A percentile compares a stretch with the other conserved stretches of the same genome.
Conservation (phyloP, 2,329 filamentous ascomycete genomes). For the Fusarium heterosporum region DNA sequence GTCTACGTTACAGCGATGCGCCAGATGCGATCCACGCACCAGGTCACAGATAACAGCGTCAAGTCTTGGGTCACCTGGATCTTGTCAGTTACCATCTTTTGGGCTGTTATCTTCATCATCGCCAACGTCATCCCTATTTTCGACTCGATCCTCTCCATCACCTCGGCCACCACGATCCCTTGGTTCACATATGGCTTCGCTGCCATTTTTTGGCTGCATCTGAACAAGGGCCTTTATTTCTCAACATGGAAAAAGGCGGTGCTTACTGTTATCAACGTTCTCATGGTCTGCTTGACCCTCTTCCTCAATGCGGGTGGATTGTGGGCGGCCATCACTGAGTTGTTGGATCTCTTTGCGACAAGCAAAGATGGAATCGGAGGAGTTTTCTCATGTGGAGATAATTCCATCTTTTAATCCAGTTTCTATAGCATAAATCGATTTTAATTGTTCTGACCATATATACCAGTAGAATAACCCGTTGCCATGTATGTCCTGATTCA, state of each 20-base stretch:
- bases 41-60: slow-evolving; percentile 38
- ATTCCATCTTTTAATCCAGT: slow-evolving; percentile 30
- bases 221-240: slow-evolving; percentile 38
- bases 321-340: slow-evolving; percentile 42
- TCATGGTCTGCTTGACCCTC: slow-evolving; percentile 36
- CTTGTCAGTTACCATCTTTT: slow-evolving; percentile 36
- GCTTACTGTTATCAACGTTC: slow-evolving; percentile 34
- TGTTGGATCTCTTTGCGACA: slow-evolving; percentile 35
- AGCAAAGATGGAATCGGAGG: slow-evolving; percentile 30
- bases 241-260: slow-evolving; percentile 35
- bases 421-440: neutral
- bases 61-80: slow-evolving; percentile 48
- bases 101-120: slow-evolving; percentile 45
- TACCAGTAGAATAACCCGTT: too few relatives aligned
- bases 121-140: slow-evolving; percentile 48
- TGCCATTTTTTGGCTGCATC: slow-evolving; percentile 44
- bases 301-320: slow-evolving; percentile 46
- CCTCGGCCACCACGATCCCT: slow-evolving; percentile 42
- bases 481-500: neutral
- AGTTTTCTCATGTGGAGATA: slow-evolving; percentile 42
- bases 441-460: neutral
- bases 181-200: slow-evolving; percentile 47
- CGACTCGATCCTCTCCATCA: slow-evolving; percentile 47
- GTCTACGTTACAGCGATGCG: slow-evolving; percentile 37
- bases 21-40: slow-evolving; percentile 30